Base-by-base conservation (phyloP, 345 rosid genomes). In the Adansonia digitata region DNA sequence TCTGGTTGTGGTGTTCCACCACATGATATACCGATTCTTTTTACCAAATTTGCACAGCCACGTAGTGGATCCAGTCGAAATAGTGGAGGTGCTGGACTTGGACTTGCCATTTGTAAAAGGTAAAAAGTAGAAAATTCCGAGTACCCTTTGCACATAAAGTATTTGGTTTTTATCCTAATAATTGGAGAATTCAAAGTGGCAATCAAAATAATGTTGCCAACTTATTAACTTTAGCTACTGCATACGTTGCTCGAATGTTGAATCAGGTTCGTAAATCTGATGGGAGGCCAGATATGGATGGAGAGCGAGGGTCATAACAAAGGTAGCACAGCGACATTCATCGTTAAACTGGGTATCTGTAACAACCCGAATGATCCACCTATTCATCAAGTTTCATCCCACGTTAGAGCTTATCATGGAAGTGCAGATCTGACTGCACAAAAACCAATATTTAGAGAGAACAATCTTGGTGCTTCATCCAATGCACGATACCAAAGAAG, bases 81-180 rank as follows among this genome's bases (percentile, higher is more conserved):
- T 69, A 88, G 63, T 63, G 80, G 79, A 0, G 89, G 93, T 70
- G 86, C 84, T 27, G 98, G 97, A 73, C 93, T 95, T 43, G 99
- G 99, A 61, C 96, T 95, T 48, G 99, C 99, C 68, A 85, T 95
- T 73, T 88, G 93, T 72, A 95, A 83, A 87, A 78, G 99, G 99
- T 94, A 88, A 69, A 79, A 80, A 20, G 24, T 27, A 14, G 20
- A 72, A 61, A 64, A 14, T 51, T 22, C 73, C 65, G 15, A 51
- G 18, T 52, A 53, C 39, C 69, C 7, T 17, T 40, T 43, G 14
- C 61, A 7, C 53, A 1, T 4, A 3, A 24, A 65, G 22, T 0
- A 14, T 13, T 24, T 12, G 20, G 53, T 66, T 10, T 20, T 40
- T 65, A 40, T 49, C 2, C 45, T 20, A 27, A 29, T 59, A 29